Conservation (phyloP, 306 rosid genomes). For the Quercus variabilis region DNA sequence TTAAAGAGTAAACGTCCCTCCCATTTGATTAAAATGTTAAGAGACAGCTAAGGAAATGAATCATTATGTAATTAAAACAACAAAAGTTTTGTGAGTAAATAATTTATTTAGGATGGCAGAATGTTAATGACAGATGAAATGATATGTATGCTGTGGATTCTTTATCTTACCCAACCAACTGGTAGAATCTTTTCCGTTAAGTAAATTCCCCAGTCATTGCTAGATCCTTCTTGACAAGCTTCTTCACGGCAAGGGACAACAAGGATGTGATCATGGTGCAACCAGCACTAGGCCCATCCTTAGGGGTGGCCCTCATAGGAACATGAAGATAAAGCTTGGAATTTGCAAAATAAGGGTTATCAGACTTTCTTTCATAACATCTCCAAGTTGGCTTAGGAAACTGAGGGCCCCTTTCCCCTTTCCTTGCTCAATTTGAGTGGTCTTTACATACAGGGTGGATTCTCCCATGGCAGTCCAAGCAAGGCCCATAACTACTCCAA, state of each 20-base stretch:
- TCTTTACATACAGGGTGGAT: slow-evolving; percentile 88
- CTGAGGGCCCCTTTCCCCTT: slow-evolving; percentile 81
- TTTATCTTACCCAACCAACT: slow-evolving; percentile 87
- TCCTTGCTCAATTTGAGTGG: slow-evolving; percentile 74
- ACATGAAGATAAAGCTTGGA: slow-evolving; percentile 91
- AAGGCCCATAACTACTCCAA: slow-evolving; percentile 97
- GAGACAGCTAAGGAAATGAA: background rate
- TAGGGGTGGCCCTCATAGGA: slow-evolving; percentile 96
- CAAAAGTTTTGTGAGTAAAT: background rate
- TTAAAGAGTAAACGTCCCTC: background rate
- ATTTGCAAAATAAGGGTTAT: slow-evolving; percentile 65
- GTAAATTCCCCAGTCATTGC: slow-evolving; percentile 99
- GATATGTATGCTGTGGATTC: background rate
- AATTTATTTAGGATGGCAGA: background rate
- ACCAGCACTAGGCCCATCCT: slow-evolving; percentile 98
- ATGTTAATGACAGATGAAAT: background rate
- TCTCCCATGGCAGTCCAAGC: slow-evolving; percentile 99
- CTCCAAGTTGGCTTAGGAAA: slow-evolving; percentile 91
- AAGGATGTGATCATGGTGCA: slow-evolving; percentile 97
- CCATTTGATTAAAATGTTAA: background rate
- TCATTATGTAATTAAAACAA: background rate
- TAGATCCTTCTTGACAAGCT: slow-evolving; percentile 81
- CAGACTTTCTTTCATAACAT: slow-evolving; percentile 98
- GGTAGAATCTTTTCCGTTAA: slow-evolving; percentile 93
- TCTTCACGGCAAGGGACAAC: slow-evolving; percentile 83